These are phyloP conservation scores for Lasiodiplodia sp. DNA, from an alignment of 2,329 filamentous ascomycete genomes.

Conservation along the genomic window DNA sequence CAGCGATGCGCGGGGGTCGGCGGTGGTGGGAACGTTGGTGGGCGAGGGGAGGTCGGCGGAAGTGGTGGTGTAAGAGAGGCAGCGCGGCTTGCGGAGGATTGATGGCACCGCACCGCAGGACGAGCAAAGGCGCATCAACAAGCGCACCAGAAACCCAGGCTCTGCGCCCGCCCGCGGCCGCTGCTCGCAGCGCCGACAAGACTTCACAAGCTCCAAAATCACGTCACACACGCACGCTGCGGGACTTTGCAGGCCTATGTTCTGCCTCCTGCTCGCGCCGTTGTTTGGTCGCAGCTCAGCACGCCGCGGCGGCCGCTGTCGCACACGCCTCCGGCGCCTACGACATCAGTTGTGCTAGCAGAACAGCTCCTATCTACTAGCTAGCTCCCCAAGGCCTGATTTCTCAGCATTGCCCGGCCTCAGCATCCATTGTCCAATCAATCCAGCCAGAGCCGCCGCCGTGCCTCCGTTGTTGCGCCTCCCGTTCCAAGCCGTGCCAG, in stretches of 20 bases:
- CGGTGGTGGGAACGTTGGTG: constrained; percentile 17
- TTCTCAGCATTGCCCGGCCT: neutral
- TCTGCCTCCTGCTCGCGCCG: constrained; percentile 5
- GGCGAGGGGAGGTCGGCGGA: constrained; percentile 26
- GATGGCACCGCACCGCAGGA: constrained; percentile 27
- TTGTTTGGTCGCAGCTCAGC: constrained; percentile 10
- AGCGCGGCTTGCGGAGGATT: constrained; percentile 29
- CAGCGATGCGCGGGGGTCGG: constrained; percentile 22
- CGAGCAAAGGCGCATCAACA: constrained; percentile 28
- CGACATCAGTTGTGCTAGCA: constrained; percentile 15
- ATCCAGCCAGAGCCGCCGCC: constrained; percentile 1
- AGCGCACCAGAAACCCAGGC: constrained; percentile 5
- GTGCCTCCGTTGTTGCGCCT: constrained; percentile 9
- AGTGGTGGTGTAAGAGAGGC: constrained; percentile 27
- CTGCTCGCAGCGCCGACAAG: neutral
- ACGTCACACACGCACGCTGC: constrained; percentile 11
- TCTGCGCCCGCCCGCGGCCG: constrained; percentile 16
- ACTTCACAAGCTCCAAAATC: neutral
- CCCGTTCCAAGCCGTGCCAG: constrained; percentile 13
- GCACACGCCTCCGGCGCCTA: constrained; percentile 5
- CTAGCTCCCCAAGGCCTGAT: neutral
- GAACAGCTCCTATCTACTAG: constrained; percentile 16
- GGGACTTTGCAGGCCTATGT: neutral
- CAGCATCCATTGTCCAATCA: constrained; percentile 7
- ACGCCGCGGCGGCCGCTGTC: constrained; percentile 18